Conservation (phyloP, 192 early-diverging fungal species). For the Diversispora eburnea region DNA sequence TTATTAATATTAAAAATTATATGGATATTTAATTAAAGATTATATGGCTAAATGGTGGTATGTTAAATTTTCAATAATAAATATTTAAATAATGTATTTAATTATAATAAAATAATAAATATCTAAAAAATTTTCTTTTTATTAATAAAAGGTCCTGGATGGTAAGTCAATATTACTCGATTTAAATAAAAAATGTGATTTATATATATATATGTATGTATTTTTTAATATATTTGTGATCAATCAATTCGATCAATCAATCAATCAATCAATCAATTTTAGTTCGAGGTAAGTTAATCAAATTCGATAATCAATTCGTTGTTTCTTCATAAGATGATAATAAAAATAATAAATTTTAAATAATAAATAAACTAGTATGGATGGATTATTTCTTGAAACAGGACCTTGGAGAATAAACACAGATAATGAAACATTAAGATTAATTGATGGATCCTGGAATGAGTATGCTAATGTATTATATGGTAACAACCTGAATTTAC, state of each 20-base stretch:
- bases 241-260: too few relatives aligned
- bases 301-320: neutral
- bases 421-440: conserved; percentile 34
- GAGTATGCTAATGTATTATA: conserved; percentile 57
- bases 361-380: conserved; percentile 45
- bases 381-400: conserved; percentile 61
- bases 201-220: neutral
- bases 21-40: conserved; percentile 34
- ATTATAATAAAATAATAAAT: neutral
- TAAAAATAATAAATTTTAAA: neutral
- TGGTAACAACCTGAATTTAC: conserved; percentile 32
- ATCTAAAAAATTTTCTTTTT: neutral
- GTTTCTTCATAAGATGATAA: neutral
- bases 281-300: conserved; percentile 22
- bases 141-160: neutral
- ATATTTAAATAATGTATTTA: neutral
- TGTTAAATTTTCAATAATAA: neutral
- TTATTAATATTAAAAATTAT: neutral
- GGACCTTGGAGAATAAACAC: conserved; percentile 51
- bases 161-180: neutral
- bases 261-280: neutral
- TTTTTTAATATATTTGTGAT: too few relatives aligned
- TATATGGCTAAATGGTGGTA: conserved; percentile 65
- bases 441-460: conserved; percentile 53
- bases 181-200: neutral